A percentile compares a stretch with the other conserved stretches of the same genome.
Evolutionary conservation across 371 early-diverging fungal species (phyloP).

Genomic region (Nematocida homosporus): DNA sequence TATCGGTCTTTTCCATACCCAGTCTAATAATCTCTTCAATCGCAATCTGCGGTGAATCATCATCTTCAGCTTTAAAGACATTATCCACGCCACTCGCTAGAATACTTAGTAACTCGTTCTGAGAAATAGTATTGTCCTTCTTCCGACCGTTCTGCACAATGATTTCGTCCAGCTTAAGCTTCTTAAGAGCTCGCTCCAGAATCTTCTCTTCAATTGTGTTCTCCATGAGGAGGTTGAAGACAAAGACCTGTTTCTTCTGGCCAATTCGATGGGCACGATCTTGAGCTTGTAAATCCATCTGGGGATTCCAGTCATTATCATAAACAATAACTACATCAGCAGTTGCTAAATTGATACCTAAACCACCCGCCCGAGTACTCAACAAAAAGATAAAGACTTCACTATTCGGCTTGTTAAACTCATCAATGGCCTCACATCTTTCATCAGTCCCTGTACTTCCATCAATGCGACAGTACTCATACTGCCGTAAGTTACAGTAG

Average conservation of each 20-base stretch:
- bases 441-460: slow-evolving; percentile 88
- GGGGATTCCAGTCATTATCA: slow-evolving; percentile 99
- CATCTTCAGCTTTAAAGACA: slow-evolving; percentile 74
- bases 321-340: slow-evolving; percentile 98
- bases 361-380: slow-evolving; percentile 82
- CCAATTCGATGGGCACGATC: slow-evolving; percentile 99
- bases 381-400: slow-evolving; percentile 79
- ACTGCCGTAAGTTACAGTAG: slow-evolving; percentile 78
- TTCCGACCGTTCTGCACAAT: slow-evolving; percentile 83
- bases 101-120: slow-evolving; percentile 68
- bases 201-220: slow-evolving; percentile 92
- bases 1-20: slow-evolving; percentile 82
- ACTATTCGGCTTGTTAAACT: slow-evolving; percentile 81
- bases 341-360: slow-evolving; percentile 94
- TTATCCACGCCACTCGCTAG: slow-evolving; percentile 74
- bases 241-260: slow-evolving; percentile 97
- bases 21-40: slow-evolving; percentile 79
- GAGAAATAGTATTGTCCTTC: slow-evolving; percentile 68
- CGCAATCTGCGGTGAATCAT: slow-evolving; percentile 84
- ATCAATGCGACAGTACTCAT: slow-evolving; percentile 91
- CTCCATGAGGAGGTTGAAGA: slow-evolving; percentile 86
- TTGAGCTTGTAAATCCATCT: slow-evolving; percentile 96
- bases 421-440: slow-evolving; percentile 82
- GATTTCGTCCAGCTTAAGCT: slow-evolving; percentile 88
- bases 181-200: slow-evolving; percentile 85